These are phyloP conservation scores for Mortierella sp. DNA, from an alignment of 371 early-diverging fungal genomes.

Conservation along the genomic window DNA sequence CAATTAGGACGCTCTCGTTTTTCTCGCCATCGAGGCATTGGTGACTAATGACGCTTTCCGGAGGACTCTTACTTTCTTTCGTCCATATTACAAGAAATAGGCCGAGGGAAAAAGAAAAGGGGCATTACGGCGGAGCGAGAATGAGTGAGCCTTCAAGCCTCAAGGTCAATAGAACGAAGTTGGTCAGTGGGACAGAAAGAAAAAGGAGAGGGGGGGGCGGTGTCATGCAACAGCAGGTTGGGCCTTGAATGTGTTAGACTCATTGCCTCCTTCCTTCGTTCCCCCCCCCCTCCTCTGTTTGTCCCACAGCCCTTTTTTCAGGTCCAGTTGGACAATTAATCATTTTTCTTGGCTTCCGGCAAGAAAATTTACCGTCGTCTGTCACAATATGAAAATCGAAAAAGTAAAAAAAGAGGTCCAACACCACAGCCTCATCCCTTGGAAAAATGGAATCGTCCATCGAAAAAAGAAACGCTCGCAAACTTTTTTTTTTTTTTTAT, in stretches of 20 bases:
- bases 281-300: not conserved
- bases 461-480: not conserved
- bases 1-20: too few species aligned
- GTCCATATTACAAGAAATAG: not conserved
- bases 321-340: not conserved
- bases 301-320: not conserved
- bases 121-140: not conserved
- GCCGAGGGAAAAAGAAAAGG: not conserved
- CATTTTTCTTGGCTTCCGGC: conserved; percentile 3
- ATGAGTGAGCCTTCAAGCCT: not conserved
- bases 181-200: not conserved
- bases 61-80: not conserved
- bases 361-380: not conserved
- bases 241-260: not conserved
- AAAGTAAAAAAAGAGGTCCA: not conserved
- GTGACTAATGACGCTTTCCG: not conserved
- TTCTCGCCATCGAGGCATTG: too few species aligned
- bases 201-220: not conserved
- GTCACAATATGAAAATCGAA: not conserved
- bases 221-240: not conserved
- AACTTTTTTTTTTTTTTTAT: too few species aligned
- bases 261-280: not conserved
- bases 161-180: not conserved
- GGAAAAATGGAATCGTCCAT: not conserved
- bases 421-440: not conserved